phyloP scores from a whole-genome alignment of 179 eudicot genomes.

The Monotropa hypopitys region DNA sequence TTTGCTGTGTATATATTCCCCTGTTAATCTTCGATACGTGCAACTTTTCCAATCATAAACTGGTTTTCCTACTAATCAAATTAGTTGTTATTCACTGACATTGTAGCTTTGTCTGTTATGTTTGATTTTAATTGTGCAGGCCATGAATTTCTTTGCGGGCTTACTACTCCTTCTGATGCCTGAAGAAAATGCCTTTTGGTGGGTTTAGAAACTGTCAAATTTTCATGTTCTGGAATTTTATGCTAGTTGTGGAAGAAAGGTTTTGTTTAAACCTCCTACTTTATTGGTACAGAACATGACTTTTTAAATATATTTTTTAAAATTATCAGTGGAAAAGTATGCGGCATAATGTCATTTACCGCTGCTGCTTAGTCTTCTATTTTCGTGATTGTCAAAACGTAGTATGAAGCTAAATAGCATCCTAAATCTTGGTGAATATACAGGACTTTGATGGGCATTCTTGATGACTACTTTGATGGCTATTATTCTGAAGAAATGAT shows the following conservation, averaged over 20 bases:
- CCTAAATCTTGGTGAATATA: conserved; percentile 7
- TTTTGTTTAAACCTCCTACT: not conserved
- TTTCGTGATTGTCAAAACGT: not conserved
- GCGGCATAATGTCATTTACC: not conserved
- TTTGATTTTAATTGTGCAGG: conserved; percentile 34
- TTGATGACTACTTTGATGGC: conserved; percentile 96
- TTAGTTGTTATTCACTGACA: conserved; percentile 7
- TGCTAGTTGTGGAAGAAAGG: conserved; percentile 3
- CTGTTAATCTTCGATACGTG: not conserved
- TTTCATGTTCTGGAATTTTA: not conserved
- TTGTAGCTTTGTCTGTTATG: conserved; percentile 7
- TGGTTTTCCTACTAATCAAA: not conserved
- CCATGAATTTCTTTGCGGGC: conserved; percentile 98
- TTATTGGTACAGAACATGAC: not conserved
- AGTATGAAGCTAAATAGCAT: conserved; percentile 1
- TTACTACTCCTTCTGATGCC: conserved; percentile 93
- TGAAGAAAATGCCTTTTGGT: conserved; percentile 99
- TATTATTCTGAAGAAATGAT: conserved; percentile 95
- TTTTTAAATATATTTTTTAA: not conserved
- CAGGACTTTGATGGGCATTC: conserved; percentile 84
- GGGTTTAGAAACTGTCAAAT: conserved; percentile 25
- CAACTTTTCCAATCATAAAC: not conserved
- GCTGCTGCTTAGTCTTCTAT: conserved; percentile 8
- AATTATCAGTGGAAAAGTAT: not conserved
- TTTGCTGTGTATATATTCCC: not conserved